phyloP scores from a whole-genome alignment of 179 eudicot species.

The Spinacia oleracea region DNA sequence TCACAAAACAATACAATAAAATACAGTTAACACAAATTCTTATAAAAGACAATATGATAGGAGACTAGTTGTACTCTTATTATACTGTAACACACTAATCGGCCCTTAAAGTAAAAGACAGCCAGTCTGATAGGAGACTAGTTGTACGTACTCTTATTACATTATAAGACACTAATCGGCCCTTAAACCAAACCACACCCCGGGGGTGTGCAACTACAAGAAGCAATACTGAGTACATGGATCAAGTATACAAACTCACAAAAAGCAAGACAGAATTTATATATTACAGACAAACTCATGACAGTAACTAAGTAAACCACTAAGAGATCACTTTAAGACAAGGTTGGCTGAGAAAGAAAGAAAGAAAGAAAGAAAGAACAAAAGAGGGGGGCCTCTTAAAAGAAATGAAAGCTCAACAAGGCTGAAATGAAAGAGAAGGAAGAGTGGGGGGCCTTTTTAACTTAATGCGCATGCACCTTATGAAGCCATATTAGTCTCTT shows the following conservation, averaged over 20 bases:
- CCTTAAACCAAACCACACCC: no score
- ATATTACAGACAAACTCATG: constrained; percentile 31
- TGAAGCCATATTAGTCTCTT: constrained; percentile 12
- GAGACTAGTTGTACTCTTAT: no score
- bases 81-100: no score
- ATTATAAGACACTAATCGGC: no score
- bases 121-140: no score
- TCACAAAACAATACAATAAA: no score
- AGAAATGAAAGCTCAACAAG: constrained; percentile 30
- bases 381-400: background rate
- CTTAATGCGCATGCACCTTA: constrained; percentile 53
- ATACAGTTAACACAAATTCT: no score
- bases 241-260: constrained; percentile 5
- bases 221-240: background rate
- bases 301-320: constrained; percentile 20
- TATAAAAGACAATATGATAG: no score
- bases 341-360: constrained; percentile 27
- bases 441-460: constrained; percentile 37
- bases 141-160: no score
- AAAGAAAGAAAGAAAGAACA: background rate
- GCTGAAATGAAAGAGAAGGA: constrained; percentile 25
- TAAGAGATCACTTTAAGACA: constrained; percentile 32
- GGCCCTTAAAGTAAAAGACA: no score
- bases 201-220: no score
- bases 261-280: background rate